Conservation (phyloP, 495 filamentous ascomycete genomes). For the Aspergillus biplanus region DNA sequence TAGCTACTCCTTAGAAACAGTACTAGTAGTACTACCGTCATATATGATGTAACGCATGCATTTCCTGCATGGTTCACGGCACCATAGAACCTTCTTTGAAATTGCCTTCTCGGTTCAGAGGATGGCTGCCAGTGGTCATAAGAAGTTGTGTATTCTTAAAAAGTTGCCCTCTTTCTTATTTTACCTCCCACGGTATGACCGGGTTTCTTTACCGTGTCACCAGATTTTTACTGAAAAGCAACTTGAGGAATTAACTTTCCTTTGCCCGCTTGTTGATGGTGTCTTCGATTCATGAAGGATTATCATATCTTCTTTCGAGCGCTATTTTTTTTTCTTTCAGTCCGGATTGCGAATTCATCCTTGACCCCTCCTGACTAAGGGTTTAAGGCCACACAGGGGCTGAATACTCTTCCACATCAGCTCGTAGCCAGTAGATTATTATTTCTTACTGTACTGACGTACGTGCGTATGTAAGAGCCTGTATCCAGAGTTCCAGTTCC, state of each 20-base stretch:
- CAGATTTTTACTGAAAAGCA: neutral
- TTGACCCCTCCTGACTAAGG: slow-evolving; percentile 6
- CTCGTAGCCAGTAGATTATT: slow-evolving; percentile 1
- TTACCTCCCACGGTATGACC: neutral
- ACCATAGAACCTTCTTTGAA: slow-evolving; percentile 11
- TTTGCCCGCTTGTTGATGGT: neutral
- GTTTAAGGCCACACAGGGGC: slow-evolving; percentile 14
- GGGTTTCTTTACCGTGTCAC: slow-evolving; percentile 9
- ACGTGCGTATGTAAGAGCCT: neutral
- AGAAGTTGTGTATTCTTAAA: neutral
- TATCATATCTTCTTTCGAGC: neutral
- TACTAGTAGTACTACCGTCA: neutral
- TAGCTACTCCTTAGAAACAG: neutral
- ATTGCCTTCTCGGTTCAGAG: slow-evolving; percentile 7
- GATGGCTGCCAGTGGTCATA: neutral
- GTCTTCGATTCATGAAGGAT: no score
- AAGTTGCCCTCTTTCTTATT: neutral
- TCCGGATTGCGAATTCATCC: slow-evolving; percentile 13
- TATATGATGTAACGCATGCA: slow-evolving; percentile 14
- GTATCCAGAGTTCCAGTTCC: slow-evolving; percentile 7
- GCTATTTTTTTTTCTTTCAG: slow-evolving; percentile 7
- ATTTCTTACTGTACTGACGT: slow-evolving; percentile 15
- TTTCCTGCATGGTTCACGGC: slow-evolving; percentile 8
- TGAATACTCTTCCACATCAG: neutral
- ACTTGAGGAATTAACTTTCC: neutral